phyloP scores from a whole-genome alignment of 441 rosid species.

The Kokia cookei region DNA sequence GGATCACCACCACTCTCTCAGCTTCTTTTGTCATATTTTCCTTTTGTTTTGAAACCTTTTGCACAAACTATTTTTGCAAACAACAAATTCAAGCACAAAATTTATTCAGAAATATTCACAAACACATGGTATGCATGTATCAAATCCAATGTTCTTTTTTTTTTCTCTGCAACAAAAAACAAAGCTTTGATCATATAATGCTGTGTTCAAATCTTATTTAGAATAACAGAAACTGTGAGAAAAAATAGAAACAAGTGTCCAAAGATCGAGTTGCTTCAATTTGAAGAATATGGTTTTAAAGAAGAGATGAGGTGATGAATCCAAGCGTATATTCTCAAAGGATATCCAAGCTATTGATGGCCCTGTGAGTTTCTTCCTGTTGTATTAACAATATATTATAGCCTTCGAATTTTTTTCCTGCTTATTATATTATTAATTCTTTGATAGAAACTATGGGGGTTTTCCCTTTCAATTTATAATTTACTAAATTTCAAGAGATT shows the following conservation, averaged over 20 bases:
- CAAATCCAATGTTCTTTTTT: background rate
- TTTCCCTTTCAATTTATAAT: background rate
- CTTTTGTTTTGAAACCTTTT: background rate
- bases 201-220: too few relatives aligned
- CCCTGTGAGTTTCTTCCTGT: background rate
- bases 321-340: conserved; percentile 23
- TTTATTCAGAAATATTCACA: background rate
- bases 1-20: conserved; percentile 50
- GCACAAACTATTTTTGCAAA: background rate
- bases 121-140: background rate
- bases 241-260: background rate
- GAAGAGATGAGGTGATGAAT: conserved; percentile 13
- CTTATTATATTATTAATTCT: too few relatives aligned
- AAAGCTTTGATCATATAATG: background rate
- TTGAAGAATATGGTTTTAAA: background rate
- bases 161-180: background rate
- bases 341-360: conserved; percentile 11
- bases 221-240: background rate
- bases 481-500: background rate
- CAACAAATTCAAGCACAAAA: background rate
- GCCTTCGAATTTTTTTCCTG: background rate
- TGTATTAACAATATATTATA: background rate
- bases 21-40: background rate
- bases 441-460: background rate
- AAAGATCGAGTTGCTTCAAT: background rate